Conservation (phyloP, 148 eudicot genomes). For the Simmondsia chinensis region DNA sequence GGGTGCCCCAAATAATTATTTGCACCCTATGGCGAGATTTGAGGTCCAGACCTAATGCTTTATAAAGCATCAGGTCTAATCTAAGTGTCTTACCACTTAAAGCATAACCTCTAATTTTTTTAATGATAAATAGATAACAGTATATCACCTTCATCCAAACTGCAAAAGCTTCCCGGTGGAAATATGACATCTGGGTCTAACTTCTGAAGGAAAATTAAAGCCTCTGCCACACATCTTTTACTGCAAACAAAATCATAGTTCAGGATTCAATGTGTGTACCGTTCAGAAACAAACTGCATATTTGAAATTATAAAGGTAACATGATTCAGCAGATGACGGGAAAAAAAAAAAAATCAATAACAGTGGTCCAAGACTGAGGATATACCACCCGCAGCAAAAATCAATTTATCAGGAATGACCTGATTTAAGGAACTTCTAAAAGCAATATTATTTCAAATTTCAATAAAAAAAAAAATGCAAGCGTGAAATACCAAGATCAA, state of each 20-base stretch:
- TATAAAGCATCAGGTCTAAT: too few species aligned
- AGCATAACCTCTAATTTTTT: too few species aligned
- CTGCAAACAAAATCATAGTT: constrained; percentile 35
- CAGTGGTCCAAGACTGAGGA: too few species aligned
- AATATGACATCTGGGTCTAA: constrained; percentile 57
- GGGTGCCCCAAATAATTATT: too few species aligned
- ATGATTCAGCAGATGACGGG: neutral
- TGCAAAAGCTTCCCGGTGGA: constrained; percentile 62
- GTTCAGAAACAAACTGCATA: neutral
- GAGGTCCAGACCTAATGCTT: too few species aligned
- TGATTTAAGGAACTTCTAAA: neutral
- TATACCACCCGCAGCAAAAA: neutral
- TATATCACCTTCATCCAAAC: constrained; percentile 63
- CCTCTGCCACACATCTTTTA: constrained; percentile 46
- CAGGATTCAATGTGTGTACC: neutral
- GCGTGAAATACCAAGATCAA: neutral
- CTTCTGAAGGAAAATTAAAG: constrained; percentile 39
- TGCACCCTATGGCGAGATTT: too few species aligned
- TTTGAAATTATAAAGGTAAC: neutral
- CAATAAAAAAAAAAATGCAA: constrained; percentile 2
- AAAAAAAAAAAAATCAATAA: neutral
- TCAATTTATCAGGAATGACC: too few species aligned
- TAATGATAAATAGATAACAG: neutral
- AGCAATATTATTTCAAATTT: too few species aligned
- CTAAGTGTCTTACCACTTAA: too few species aligned